Percentiles rank a stretch among this genome's conserved stretches.
Evolutionary conservation across 768 basidiomycete species (phyloP).

Genomic region (Tricholoma saponaceum): DNA sequence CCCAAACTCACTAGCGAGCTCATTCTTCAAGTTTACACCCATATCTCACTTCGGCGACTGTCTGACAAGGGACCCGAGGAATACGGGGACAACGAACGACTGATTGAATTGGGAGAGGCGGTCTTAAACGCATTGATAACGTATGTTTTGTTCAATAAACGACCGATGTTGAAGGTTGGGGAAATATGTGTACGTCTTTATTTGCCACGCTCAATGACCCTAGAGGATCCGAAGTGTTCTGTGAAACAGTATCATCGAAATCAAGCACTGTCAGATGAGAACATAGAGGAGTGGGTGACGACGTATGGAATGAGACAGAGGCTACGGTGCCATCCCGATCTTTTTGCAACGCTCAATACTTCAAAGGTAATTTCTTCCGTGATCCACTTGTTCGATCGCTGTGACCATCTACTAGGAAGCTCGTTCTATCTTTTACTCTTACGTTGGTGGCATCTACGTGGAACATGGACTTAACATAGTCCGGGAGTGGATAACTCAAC

Average conservation of each 20-base stretch:
- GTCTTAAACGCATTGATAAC: conserved; percentile 47
- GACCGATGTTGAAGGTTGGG: conserved; percentile 43
- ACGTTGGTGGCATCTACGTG: conserved; percentile 60
- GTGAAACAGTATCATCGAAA: conserved; percentile 25
- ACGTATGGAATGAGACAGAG: conserved; percentile 45
- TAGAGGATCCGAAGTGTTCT: background rate
- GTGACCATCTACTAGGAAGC: conserved; percentile 41
- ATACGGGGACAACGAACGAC: conserved; percentile 53
- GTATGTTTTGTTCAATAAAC: conserved; percentile 41
- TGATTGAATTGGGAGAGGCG: conserved; percentile 46
- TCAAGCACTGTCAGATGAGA: conserved; percentile 35
- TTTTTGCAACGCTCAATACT: conserved; percentile 27
- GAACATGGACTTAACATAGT: conserved; percentile 49
- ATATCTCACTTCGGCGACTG: conserved; percentile 53
- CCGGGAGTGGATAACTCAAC: conserved; percentile 51
- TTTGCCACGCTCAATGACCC: conserved; percentile 7
- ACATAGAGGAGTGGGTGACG: conserved; percentile 44
- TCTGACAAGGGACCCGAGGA: conserved; percentile 28
- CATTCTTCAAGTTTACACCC: conserved; percentile 67
- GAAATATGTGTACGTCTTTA: conserved; percentile 48
- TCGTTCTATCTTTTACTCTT: conserved; percentile 55
- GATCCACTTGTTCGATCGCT: conserved; percentile 8
- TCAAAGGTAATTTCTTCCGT: conserved; percentile 36
- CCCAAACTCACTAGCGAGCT: conserved; percentile 49
- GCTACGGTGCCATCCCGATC: conserved; percentile 40